phyloP scores from a whole-genome alignment of 176 grass and related monocot species.

The Rhynchospora breviuscula region DNA sequence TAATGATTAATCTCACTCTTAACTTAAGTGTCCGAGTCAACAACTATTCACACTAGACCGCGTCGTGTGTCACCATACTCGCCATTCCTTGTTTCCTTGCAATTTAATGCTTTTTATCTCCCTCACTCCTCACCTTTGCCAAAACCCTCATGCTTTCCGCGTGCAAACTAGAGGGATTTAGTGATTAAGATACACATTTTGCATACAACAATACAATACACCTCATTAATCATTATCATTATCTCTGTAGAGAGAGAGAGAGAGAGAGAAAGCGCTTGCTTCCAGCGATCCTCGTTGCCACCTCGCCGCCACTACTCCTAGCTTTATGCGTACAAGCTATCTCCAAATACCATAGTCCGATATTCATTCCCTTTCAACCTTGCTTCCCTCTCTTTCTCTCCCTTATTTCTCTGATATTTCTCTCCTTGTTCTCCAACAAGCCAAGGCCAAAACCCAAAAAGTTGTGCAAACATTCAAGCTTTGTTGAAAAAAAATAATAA shows the following conservation, averaged over 20 bases:
- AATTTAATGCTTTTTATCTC: slow-evolving; percentile 1
- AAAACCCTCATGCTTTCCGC: slow-evolving; percentile 15
- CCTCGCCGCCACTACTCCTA: neutral
- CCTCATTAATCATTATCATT: neutral
- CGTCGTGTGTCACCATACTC: neutral
- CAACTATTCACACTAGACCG: neutral
- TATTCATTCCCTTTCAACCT: neutral
- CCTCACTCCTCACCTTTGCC: slow-evolving; percentile 9
- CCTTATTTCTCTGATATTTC: neutral
- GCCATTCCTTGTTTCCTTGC: neutral
- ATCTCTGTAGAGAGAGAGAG: neutral
- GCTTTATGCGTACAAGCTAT: slow-evolving; percentile 93
- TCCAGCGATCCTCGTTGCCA: slow-evolving; percentile 45
- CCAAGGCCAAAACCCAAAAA: neutral
- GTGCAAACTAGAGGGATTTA: slow-evolving; percentile 16
- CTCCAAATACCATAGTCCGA: slow-evolving; percentile 9
- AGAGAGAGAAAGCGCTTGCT: slow-evolving; percentile 45
- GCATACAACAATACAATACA: too few species aligned
- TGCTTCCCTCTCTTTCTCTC: neutral
- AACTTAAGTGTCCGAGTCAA: neutral
- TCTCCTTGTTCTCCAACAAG: neutral
- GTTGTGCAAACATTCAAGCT: neutral
- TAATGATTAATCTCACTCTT: neutral
- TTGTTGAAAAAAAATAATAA: neutral
- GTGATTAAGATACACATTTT: slow-evolving; percentile 15